Conservation (phyloP, 176 grass and related monocot genomes). For the Avena eriantha region DNA sequence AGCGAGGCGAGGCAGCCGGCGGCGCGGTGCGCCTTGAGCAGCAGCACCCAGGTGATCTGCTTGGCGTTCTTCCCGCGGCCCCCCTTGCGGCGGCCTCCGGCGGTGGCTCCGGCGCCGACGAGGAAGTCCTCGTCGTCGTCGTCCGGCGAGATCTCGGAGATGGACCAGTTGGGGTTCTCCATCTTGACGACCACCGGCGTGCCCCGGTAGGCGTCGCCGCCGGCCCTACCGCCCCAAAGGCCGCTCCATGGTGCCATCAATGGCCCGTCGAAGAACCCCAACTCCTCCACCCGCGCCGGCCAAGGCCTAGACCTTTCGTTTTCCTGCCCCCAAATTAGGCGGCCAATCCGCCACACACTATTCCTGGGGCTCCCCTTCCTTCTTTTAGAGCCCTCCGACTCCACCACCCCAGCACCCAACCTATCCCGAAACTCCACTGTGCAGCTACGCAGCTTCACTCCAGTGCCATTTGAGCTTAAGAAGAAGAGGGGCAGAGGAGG, state of each 20-base stretch:
- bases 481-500: neutral
- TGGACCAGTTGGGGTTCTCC: constrained; percentile 99
- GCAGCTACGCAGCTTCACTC: constrained; percentile 24
- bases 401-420: constrained; percentile 5
- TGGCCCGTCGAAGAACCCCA: constrained; percentile 49
- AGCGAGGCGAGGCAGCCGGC: constrained; percentile 84
- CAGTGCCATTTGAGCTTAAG: constrained; percentile 44
- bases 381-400: neutral
- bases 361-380: constrained; percentile 35
- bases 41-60: constrained; percentile 98
- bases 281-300: constrained; percentile 4
- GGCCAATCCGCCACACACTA: constrained; percentile 41
- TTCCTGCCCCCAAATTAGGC: constrained; percentile 47
- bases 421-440: neutral
- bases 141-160: constrained; percentile 86
- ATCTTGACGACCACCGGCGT: constrained; percentile 99
- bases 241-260: constrained; percentile 78
- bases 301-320: constrained; percentile 38
- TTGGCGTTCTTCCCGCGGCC: constrained; percentile 90
- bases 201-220: constrained; percentile 76
- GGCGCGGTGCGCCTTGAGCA: constrained; percentile 93
- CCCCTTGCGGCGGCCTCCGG: constrained; percentile 45
- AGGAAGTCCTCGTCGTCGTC: constrained; percentile 77
- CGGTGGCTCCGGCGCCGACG: constrained; percentile 20
- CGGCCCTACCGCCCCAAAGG: constrained; percentile 67